These are phyloP conservation scores for Tolypocladium guangdongense DNA, from an alignment of 2,329 filamentous ascomycete species.

Conservation along the genomic window DNA sequence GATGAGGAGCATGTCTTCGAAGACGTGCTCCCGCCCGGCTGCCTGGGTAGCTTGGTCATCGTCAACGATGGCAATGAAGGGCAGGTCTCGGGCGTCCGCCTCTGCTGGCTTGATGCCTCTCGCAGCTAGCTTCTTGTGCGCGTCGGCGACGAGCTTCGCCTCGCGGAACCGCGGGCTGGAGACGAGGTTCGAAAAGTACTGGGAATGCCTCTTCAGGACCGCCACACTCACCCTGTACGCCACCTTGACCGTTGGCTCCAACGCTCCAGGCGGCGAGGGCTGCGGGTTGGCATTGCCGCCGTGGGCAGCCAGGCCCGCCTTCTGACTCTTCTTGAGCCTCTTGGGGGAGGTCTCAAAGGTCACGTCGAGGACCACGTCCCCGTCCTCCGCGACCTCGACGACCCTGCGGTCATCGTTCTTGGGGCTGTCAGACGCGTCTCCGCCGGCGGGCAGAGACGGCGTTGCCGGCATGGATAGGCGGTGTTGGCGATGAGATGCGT, in stretches of 20 bases:
- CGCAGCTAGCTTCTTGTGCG: conserved; percentile 37
- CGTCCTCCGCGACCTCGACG: conserved; percentile 41
- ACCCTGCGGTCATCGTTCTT: conserved; percentile 10
- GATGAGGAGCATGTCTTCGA: conserved; percentile 56
- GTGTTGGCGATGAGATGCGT: background rate
- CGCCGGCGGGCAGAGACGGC: background rate
- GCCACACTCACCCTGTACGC: conserved; percentile 51
- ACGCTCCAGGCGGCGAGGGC: conserved; percentile 8
- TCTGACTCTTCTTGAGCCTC: conserved; percentile 35
- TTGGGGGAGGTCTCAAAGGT: conserved; percentile 49
- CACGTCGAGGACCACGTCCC: conserved; percentile 57
- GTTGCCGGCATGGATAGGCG: background rate
- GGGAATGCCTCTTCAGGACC: conserved; percentile 48
- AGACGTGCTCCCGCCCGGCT: conserved; percentile 48
- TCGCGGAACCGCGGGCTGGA: conserved; percentile 54
- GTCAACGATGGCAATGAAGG: conserved; percentile 52
- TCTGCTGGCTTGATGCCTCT: conserved; percentile 36
- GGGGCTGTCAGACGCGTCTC: background rate
- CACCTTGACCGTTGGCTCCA: conserved; percentile 26
- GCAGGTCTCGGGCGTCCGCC: conserved; percentile 41
- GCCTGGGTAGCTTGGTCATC: conserved; percentile 57
- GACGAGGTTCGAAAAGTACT: conserved; percentile 60
- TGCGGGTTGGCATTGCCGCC: conserved; percentile 15
- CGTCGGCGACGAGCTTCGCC: conserved; percentile 40
- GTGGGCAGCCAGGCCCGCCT: conserved; percentile 20